phyloP scores from a whole-genome alignment of 768 basidiomycete genomes.

The Mycena olivaceomarginata region DNA sequence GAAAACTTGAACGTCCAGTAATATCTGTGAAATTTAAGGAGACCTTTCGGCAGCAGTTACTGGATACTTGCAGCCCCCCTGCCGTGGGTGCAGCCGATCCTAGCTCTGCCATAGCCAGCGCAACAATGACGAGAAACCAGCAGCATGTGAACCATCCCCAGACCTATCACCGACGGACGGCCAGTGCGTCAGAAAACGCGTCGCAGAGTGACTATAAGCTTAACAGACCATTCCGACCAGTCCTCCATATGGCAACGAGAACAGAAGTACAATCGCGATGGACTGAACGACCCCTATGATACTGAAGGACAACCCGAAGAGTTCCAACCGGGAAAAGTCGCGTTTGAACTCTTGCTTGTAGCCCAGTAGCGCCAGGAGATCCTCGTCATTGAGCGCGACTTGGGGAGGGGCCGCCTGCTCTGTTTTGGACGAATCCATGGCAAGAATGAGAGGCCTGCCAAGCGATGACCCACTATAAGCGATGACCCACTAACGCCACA shows the following conservation, averaged over 20 bases:
- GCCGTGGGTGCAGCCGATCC: constrained; percentile 73
- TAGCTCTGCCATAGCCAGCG: constrained; percentile 70
- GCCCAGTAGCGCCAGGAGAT: constrained; percentile 59
- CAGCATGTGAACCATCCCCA: constrained; percentile 66
- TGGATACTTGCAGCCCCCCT: constrained; percentile 56
- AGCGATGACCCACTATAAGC: no score
- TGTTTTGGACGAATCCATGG: constrained; percentile 18
- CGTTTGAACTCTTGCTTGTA: constrained; percentile 65
- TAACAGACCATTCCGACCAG: constrained; percentile 66
- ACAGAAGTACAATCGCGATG: constrained; percentile 59
- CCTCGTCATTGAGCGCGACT: constrained; percentile 32
- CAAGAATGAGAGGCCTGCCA: neutral
- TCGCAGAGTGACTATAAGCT: neutral
- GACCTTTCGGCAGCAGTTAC: neutral
- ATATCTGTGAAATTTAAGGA: constrained; percentile 32
- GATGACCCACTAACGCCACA: neutral
- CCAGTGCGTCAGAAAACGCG: constrained; percentile 26
- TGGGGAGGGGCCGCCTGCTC: constrained; percentile 5
- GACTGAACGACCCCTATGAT: constrained; percentile 74
- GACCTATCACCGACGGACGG: neutral
- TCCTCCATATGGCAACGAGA: constrained; percentile 69
- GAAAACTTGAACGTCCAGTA: constrained; percentile 77
- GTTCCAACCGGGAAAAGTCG: constrained; percentile 59
- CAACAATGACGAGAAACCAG: constrained; percentile 67
- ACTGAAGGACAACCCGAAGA: constrained; percentile 71